Conservation (phyloP, 768 basidiomycete species). For the Cystofilobasidium bisporidii region DNA sequence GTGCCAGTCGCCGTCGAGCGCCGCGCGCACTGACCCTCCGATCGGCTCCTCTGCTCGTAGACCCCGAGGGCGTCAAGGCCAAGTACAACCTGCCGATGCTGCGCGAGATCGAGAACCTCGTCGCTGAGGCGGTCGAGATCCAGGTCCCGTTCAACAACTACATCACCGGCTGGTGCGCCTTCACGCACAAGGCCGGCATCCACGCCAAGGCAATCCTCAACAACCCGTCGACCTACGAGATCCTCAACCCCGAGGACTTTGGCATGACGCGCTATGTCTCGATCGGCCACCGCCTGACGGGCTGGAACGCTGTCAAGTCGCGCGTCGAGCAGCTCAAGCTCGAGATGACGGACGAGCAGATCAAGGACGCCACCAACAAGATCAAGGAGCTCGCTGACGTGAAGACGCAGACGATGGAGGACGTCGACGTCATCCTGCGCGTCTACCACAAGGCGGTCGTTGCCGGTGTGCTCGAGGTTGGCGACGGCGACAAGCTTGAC, state of each 20-base stretch:
- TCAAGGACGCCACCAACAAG: constrained; percentile 98
- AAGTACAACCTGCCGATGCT: constrained; percentile 98
- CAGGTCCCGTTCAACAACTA: constrained; percentile 71
- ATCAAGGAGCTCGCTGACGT: constrained; percentile 99
- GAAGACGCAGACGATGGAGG: constrained; percentile 96
- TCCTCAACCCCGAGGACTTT: constrained; percentile 89
- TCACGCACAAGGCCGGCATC: constrained; percentile 99
- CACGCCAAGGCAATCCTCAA: constrained; percentile 99
- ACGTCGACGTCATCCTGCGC: constrained; percentile 92
- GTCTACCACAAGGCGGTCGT: constrained; percentile 91
- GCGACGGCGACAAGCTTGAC: constrained; percentile 87
- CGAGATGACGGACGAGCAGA: constrained; percentile 74
- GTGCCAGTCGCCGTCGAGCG: neutral
- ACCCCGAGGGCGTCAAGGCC: constrained; percentile 97
- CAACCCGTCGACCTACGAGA: constrained; percentile 84
- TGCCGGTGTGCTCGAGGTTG: constrained; percentile 80
- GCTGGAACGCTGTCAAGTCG: constrained; percentile 99
- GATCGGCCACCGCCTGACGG: constrained; percentile 91
- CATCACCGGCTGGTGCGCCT: constrained; percentile 92
- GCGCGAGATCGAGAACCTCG: constrained; percentile 95
- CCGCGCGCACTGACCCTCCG: neutral
- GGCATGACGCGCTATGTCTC: constrained; percentile 96
- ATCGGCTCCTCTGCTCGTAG: constrained; percentile 50
- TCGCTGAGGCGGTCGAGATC: constrained; percentile 97
- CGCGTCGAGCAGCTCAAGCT: constrained; percentile 95